Percentiles rank a stretch among this genome's conserved stretches.
These are phyloP conservation scores for Microdochium bolleyi DNA, from an alignment of 2,329 filamentous ascomycete genomes.

Conservation along the genomic window DNA sequence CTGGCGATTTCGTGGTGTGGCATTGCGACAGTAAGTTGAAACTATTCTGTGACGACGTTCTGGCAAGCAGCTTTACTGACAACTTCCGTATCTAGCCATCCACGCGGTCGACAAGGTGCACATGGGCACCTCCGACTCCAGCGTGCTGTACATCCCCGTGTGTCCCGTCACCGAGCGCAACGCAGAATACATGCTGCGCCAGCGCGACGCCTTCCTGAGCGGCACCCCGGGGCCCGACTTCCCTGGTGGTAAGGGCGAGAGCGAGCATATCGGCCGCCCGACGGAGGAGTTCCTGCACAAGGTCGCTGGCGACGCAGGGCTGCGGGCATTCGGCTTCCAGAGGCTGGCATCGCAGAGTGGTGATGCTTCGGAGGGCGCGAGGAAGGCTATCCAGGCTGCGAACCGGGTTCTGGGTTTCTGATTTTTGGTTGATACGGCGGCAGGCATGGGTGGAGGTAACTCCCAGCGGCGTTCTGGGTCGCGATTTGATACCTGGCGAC, in stretches of 20 bases:
- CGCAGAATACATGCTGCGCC: conserved; percentile 59
- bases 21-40: conserved; percentile 60
- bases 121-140: conserved; percentile 62
- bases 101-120: conserved; percentile 82
- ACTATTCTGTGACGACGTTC: too few species aligned
- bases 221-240: conserved; percentile 66
- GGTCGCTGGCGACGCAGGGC: conserved; percentile 22
- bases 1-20: conserved; percentile 76
- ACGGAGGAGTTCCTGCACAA: conserved; percentile 27
- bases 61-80: too few species aligned
- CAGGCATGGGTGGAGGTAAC: not conserved
- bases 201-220: conserved; percentile 61
- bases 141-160: conserved; percentile 82
- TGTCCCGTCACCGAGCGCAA: conserved; percentile 74
- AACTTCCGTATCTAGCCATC: conserved; percentile 34
- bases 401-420: conserved; percentile 37
- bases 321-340: conserved; percentile 37
- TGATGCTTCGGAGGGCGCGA: conserved; percentile 23
- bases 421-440: not conserved
- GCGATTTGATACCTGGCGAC: too few species aligned
- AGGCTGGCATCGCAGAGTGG: conserved; percentile 18
- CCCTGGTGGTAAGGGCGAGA: conserved; percentile 63
- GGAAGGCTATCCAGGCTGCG: conserved; percentile 26
- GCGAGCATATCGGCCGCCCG: conserved; percentile 38
- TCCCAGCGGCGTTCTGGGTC: too few species aligned